A percentile compares a stretch with the other conserved stretches of the same genome.
These are phyloP conservation scores for Paratrypanosoma confusum DNA, from an alignment of 208 protist species.

Conservation along the genomic window DNA sequence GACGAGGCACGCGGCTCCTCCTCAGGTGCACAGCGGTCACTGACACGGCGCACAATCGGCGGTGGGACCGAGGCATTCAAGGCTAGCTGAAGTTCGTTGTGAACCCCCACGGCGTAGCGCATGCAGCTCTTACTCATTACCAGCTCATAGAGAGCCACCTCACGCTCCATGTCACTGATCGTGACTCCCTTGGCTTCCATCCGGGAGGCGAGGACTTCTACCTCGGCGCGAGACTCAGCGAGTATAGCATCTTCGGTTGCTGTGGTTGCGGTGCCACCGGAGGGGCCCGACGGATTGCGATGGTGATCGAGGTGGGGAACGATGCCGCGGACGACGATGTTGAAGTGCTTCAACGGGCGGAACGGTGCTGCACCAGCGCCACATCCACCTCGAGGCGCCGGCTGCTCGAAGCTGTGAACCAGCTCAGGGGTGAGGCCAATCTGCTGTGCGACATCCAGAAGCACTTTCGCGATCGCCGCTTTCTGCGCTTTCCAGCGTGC, in stretches of 20 bases:
- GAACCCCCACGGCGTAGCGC: slow-evolving; percentile 79
- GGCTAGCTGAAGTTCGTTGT: slow-evolving; percentile 50
- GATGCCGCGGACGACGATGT: slow-evolving; percentile 72
- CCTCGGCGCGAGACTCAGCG: no score
- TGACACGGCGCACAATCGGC: no score
- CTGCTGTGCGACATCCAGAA: slow-evolving; percentile 33
- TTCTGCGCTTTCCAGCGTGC: slow-evolving; percentile 67
- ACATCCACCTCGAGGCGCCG: background rate
- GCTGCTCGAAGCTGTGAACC: slow-evolving; percentile 19
- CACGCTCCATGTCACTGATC: slow-evolving; percentile 27
- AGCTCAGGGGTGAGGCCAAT: slow-evolving; percentile 42
- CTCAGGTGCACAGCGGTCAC: slow-evolving; percentile 1
- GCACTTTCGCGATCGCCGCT: slow-evolving; percentile 30
- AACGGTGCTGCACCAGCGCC: background rate
- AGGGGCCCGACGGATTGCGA: no score
- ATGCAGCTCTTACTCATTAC: slow-evolving; percentile 47
- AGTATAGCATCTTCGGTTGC: no score
- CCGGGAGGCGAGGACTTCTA: slow-evolving; percentile 27
- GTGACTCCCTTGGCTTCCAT: slow-evolving; percentile 30
- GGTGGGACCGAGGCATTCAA: slow-evolving; percentile 31
- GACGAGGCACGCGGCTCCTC: no score
- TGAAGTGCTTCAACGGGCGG: slow-evolving; percentile 62
- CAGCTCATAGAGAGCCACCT: slow-evolving; percentile 71
- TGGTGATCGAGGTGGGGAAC: no score
- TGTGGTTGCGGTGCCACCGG: no score